Percentiles rank a stretch among this genome's conserved stretches.
Evolutionary conservation across 768 basidiomycete species (phyloP).

Genomic region (Kwoniella bestiolae): DNA sequence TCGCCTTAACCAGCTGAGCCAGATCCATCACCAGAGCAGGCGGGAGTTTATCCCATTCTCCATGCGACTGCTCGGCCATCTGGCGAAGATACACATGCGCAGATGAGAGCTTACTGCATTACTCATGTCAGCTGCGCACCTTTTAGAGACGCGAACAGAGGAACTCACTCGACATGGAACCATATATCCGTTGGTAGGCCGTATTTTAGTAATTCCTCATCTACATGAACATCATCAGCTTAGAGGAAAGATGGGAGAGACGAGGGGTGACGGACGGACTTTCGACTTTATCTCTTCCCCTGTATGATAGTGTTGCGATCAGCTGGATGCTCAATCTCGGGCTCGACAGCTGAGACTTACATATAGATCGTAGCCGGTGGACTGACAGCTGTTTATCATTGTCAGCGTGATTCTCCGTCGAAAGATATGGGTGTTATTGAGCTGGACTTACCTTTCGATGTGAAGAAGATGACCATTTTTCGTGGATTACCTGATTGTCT

Average conservation of each 20-base stretch:
- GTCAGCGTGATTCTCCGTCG: conserved; percentile 18
- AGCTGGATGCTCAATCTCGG: too few species aligned
- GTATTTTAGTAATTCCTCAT: conserved; percentile 93
- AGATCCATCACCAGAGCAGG: conserved; percentile 77
- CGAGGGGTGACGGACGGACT: conserved; percentile 60
- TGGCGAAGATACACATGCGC: conserved; percentile 97
- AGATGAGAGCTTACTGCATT: conserved; percentile 69
- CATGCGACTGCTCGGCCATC: conserved; percentile 67
- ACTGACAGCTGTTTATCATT: conserved; percentile 61
- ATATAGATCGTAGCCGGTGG: conserved; percentile 82
- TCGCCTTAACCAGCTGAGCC: conserved; percentile 95
- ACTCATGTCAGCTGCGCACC: background rate
- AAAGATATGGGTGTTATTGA: conserved; percentile 1
- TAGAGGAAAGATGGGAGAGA: background rate
- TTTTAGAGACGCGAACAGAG: too few species aligned
- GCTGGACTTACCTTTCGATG: conserved; percentile 61
- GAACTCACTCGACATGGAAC: conserved; percentile 81
- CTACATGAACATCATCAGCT: conserved; percentile 59
- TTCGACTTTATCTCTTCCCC: conserved; percentile 89
- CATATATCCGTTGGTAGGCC: conserved; percentile 61
- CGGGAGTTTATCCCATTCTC: conserved; percentile 82
- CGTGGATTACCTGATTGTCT: background rate
- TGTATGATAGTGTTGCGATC: conserved; percentile 13
- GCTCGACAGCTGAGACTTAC: conserved; percentile 66
- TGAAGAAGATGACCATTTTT: conserved; percentile 69